Evolutionary conservation across 345 rosid species (phyloP), one percentile per base, ranked within the genome.

Genomic region (Clausena lansium): DNA sequence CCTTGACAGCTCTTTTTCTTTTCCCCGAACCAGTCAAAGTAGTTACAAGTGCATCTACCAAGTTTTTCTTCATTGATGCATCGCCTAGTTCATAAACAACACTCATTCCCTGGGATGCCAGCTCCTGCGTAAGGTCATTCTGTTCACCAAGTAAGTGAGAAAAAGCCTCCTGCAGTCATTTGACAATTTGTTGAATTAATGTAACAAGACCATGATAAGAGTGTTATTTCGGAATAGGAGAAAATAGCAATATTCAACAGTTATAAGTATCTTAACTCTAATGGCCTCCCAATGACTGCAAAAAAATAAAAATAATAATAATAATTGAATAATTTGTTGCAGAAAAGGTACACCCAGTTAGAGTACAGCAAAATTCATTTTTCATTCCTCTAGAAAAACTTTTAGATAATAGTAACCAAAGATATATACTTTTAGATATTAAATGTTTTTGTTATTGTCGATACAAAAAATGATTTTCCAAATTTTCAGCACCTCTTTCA

Each of bases 51-150:
- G 98, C 96, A 84, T 90, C 92, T 81, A 93, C 99, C 81, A 95
- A 87, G 84, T 81, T 89, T 75, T 88, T 73, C 92, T 92, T 93
- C 98, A 92, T 95, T 67, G 96, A 86, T 71, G 85, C 86, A 85
- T 95, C 96, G 38, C 99, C 99, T 82, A 92, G 93, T 22, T 95
- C 99, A 85, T 93, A 95, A 30, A 93, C 94, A 77, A 95, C 90
- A 85, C 99, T 95, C 98, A 95, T 95, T 50, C 99, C 99, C 76
- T 93, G 99, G 76, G 99, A 95, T 74, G 98, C 99, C 72, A 95
- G 85, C 79, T 93, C 98, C 88, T 93, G 99, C 73, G 97, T 93
- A 70, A 95, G 97, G 84, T 93, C 99, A 85, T 93, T 86, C 82
- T 95, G 98, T 75, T 95, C 99, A 67, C 97, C 96, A 80, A 95